Conservation (phyloP, 78 protist species). For the Planoprotostelium fungivorum region DNA sequence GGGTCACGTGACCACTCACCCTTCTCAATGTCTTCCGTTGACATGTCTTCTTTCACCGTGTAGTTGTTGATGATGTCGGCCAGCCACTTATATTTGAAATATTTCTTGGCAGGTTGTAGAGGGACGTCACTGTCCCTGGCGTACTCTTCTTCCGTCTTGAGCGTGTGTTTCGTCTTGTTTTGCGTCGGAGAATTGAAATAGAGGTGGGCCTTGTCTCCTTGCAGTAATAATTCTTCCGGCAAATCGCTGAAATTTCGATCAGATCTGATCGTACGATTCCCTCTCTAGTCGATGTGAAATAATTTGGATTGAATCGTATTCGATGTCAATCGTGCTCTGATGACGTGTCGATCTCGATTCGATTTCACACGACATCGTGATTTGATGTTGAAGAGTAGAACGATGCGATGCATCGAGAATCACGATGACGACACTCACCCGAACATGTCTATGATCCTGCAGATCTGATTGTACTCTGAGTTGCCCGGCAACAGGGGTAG, state of each 20-base stretch:
- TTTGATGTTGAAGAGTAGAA: neutral
- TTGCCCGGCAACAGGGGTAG: constrained; percentile 90
- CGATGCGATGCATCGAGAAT: too few relatives aligned
- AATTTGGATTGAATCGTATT: too few relatives aligned
- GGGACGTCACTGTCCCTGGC: constrained; percentile 35
- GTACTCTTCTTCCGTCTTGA: constrained; percentile 48
- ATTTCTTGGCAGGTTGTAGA: constrained; percentile 39
- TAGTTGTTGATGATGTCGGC: constrained; percentile 55
- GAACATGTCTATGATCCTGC: constrained; percentile 65
- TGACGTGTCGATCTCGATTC: too few relatives aligned
- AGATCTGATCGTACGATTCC: too few relatives aligned
- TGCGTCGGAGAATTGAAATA: constrained; percentile 37
- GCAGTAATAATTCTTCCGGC: constrained; percentile 42
- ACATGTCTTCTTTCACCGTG: constrained; percentile 16
- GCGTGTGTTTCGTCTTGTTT: neutral
- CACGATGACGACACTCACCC: constrained; percentile 30
- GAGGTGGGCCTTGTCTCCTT: constrained; percentile 6
- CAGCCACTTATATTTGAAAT: constrained; percentile 48
- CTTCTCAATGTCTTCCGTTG: constrained; percentile 28
- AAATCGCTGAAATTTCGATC: constrained; percentile 2
- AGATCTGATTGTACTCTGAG: constrained; percentile 79
- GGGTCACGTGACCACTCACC: neutral
- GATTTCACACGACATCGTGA: neutral
- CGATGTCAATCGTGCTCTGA: too few relatives aligned
- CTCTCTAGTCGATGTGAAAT: too few relatives aligned